Percentiles rank a stretch among this genome's conserved stretches.
phyloP scores from a whole-genome alignment of 768 basidiomycete genomes.

The Auriscalpium orientale region DNA sequence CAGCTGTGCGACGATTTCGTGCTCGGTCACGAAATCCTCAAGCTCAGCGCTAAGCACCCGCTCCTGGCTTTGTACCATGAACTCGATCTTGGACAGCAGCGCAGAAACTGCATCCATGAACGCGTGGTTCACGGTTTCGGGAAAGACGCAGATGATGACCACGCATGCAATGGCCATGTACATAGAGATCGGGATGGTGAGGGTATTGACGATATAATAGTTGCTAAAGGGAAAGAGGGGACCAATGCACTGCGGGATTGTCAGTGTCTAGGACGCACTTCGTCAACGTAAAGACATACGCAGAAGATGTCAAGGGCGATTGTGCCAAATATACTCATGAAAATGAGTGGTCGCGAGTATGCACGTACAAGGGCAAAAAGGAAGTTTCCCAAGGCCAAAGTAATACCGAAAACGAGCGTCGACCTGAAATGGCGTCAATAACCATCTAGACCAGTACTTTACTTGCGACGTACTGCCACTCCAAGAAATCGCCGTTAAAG shows the following conservation, averaged over 20 bases:
- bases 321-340: constrained; percentile 40
- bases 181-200: constrained; percentile 37
- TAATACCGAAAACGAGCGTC: constrained; percentile 39
- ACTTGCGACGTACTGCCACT: constrained; percentile 24
- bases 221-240: constrained; percentile 41
- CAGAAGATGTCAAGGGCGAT: constrained; percentile 39
- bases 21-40: constrained; percentile 17
- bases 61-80: constrained; percentile 27
- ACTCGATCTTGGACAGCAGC: constrained; percentile 24
- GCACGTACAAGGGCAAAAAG: constrained; percentile 39
- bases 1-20: constrained; percentile 17
- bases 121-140: constrained; percentile 40
- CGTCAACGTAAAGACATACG: constrained; percentile 19
- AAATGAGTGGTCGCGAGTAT: constrained; percentile 35
- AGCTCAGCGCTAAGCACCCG: constrained; percentile 18
- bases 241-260: constrained; percentile 29
- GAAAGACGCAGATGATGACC: constrained; percentile 41
- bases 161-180: constrained; percentile 45
- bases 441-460: not conserved
- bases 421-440: constrained; percentile 21
- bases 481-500: constrained; percentile 45
- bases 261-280: too few relatives aligned
- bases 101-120: constrained; percentile 24
- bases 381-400: constrained; percentile 40
- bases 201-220: constrained; percentile 35